Evolutionary conservation across 2,329 filamentous ascomycete genomes (phyloP).

Genomic region (Pseudopyrenochaeta lycopersici): DNA sequence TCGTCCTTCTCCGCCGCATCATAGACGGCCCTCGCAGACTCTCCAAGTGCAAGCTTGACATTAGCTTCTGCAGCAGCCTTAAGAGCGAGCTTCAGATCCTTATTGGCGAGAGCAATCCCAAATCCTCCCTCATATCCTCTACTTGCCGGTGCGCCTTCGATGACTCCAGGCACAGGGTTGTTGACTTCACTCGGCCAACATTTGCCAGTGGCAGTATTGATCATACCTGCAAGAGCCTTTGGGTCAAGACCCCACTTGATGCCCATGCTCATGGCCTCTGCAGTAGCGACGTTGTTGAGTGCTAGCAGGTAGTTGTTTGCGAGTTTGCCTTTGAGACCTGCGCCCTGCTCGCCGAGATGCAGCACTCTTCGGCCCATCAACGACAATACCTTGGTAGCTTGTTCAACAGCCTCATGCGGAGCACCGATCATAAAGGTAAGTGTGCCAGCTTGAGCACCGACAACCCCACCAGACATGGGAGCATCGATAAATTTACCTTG

Average conservation of each 20-base stretch:
- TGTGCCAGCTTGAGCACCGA: conserved; percentile 86
- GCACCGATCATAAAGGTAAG: conserved; percentile 96
- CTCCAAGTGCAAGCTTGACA: conserved; percentile 57
- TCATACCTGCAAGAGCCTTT: conserved; percentile 78
- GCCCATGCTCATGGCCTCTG: conserved; percentile 73
- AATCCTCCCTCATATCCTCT: conserved; percentile 71
- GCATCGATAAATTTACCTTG: conserved; percentile 88
- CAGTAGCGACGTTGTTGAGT: conserved; percentile 83
- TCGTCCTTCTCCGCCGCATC: conserved; percentile 54
- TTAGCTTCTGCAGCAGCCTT: conserved; percentile 56
- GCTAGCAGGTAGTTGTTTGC: conserved; percentile 98
- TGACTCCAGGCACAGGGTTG: conserved; percentile 89
- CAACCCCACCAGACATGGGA: conserved; percentile 95
- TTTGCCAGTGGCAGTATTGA: conserved; percentile 91
- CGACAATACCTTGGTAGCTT: conserved; percentile 73
- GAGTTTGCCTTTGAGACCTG: conserved; percentile 89
- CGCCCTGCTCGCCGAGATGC: conserved; percentile 84
- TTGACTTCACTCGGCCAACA: conserved; percentile 98
- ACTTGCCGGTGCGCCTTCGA: conserved; percentile 76
- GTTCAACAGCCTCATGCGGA: conserved; percentile 66
- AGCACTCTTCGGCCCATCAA: conserved; percentile 88
- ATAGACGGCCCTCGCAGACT: conserved; percentile 57
- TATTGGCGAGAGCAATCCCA: conserved; percentile 59
- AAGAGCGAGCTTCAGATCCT: conserved; percentile 60
- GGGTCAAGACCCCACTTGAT: conserved; percentile 70